These are phyloP conservation scores for Fusarium algeriense DNA, from an alignment of 2,329 filamentous ascomycete species.

Conservation along the genomic window DNA sequence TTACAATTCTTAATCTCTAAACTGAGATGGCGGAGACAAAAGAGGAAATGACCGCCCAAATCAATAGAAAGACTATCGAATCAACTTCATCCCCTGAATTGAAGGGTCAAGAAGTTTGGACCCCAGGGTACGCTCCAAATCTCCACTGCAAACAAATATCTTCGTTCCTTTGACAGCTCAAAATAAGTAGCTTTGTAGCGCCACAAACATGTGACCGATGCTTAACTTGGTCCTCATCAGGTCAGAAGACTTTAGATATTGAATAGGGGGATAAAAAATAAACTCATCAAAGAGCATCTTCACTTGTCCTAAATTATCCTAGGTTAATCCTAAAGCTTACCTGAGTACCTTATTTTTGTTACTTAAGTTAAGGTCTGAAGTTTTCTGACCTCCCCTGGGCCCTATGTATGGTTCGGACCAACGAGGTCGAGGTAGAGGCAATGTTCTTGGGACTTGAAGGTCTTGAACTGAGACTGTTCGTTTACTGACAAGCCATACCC, in stretches of 20 bases:
- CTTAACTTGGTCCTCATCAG: background rate
- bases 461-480: slow-evolving; percentile 6
- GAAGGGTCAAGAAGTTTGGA: background rate
- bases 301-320: no score
- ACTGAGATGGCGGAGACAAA: background rate
- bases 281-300: no score
- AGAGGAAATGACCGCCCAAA: background rate
- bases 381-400: no score
- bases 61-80: background rate
- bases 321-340: no score
- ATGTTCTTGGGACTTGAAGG: background rate
- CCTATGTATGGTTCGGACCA: background rate
- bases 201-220: background rate
- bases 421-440: background rate
- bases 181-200: background rate
- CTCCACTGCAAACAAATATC: background rate
- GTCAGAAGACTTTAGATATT: no score
- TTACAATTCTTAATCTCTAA: background rate
- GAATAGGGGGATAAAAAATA: no score
- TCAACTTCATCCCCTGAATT: background rate
- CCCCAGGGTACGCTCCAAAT: background rate
- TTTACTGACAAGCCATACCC: slow-evolving; percentile 16
- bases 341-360: no score
- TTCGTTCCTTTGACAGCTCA: background rate
- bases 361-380: no score